Evolutionary conservation across 139 green algal genomes (phyloP).

Genomic region (Chlamydomonas applanata): DNA sequence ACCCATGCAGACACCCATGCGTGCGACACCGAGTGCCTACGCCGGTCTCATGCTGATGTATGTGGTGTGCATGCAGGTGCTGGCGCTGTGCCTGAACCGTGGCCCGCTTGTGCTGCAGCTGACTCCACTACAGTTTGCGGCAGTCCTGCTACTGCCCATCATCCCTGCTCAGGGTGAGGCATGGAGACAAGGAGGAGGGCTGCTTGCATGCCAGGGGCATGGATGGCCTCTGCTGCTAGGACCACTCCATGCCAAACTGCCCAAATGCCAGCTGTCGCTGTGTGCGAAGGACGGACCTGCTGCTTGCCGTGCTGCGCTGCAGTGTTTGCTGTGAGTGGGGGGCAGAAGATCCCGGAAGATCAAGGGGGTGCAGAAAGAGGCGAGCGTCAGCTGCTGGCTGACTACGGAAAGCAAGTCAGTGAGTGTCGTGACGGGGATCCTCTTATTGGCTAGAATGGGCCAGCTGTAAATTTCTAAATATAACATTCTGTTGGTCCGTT

Average conservation of each 20-base stretch:
- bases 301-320: not conserved
- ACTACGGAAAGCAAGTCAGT: constrained; percentile 11
- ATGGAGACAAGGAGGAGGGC: not conserved
- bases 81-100: constrained; percentile 16
- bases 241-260: no score
- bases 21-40: no score
- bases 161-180: constrained; percentile 11
- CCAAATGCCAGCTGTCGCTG: not conserved
- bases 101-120: constrained; percentile 20
- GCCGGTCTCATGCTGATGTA: no score
- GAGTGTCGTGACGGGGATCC: not conserved
- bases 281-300: not conserved
- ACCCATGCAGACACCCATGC: no score
- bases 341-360: not conserved
- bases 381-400: not conserved
- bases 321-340: constrained; percentile 16
- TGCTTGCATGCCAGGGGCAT: not conserved
- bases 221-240: not conserved
- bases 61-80: constrained; percentile 21
- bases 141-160: constrained; percentile 17
- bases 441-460: not conserved
- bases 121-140: constrained; percentile 7
- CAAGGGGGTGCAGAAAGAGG: not conserved
- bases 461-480: not conserved
- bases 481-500: no score